Evolutionary conservation across 176 grass and related monocot genomes (phyloP).

Genomic region (Poa annua): DNA sequence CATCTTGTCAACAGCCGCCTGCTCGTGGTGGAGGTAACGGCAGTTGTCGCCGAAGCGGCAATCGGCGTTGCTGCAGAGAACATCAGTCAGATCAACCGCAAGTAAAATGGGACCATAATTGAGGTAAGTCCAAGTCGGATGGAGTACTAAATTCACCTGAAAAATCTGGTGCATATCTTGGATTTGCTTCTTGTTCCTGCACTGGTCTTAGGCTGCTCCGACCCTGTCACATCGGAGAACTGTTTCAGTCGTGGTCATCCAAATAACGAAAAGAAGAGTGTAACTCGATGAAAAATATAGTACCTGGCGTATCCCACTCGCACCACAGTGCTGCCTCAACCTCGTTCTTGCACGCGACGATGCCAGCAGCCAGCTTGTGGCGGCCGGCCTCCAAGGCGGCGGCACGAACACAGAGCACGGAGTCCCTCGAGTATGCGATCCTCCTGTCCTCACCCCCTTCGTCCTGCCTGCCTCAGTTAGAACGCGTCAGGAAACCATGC

Average conservation of each 20-base stretch:
- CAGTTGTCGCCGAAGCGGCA: constrained; percentile 83
- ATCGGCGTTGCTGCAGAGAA: constrained; percentile 57
- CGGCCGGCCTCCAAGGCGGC: not conserved
- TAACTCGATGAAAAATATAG: not conserved
- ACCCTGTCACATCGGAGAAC: not conserved
- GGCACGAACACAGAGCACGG: not conserved
- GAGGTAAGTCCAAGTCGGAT: not conserved
- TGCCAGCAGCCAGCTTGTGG: not conserved
- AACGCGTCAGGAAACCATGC: not conserved
- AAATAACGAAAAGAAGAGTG: not conserved
- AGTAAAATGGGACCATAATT: not conserved
- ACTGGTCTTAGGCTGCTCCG: not conserved
- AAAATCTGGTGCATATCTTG: constrained; percentile 16
- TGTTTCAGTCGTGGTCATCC: not conserved
- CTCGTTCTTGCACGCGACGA: not conserved
- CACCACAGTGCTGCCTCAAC: not conserved
- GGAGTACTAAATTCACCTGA: not conserved
- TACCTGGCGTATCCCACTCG: not conserved
- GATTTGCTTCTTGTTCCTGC: not conserved
- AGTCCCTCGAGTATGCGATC: not conserved
- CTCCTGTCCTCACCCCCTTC: not conserved
- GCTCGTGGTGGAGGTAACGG: constrained; percentile 64
- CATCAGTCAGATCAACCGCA: not conserved
- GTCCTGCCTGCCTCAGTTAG: not conserved
- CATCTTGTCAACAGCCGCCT: constrained; percentile 66